Percentiles rank a stretch among this genome's conserved stretches.
These are phyloP conservation scores for Cyberlindnera japonica DNA, from an alignment of 805 yeast species.

Conservation along the genomic window DNA sequence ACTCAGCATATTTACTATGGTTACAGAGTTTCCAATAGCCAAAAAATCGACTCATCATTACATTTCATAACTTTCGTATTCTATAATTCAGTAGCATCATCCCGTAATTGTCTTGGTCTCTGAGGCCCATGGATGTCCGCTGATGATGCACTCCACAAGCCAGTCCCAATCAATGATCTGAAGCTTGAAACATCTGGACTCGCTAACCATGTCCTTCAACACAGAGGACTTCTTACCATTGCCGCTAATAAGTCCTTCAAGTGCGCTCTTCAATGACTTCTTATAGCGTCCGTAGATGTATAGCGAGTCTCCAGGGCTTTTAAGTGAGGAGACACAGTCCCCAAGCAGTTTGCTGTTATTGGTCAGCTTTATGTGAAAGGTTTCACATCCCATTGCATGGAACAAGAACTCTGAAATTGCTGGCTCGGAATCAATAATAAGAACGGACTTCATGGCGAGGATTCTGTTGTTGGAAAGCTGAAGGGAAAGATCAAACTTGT, in stretches of 20 bases:
- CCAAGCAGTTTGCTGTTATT: conserved; percentile 6
- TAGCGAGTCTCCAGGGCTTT: background rate
- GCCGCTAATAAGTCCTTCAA: conserved; percentile 6
- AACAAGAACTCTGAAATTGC: conserved; percentile 39
- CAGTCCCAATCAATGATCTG: conserved; percentile 57
- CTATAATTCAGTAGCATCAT: background rate
- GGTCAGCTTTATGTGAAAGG: conserved; percentile 8
- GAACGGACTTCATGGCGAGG: conserved; percentile 18
- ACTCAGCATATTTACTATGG: no score
- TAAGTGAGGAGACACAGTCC: conserved; percentile 8
- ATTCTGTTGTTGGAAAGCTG: conserved; percentile 42
- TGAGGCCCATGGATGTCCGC: conserved; percentile 27
- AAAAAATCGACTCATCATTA: no score
- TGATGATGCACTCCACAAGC: conserved; percentile 60
- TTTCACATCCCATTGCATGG: conserved; percentile 42
- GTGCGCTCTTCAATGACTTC: conserved; percentile 1
- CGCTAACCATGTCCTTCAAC: background rate
- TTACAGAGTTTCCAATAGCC: no score
- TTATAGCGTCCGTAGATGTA: conserved; percentile 11
- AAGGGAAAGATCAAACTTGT: conserved; percentile 29
- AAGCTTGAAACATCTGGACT: background rate
- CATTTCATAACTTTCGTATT: no score
- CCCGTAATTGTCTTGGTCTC: background rate
- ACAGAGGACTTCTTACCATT: conserved; percentile 5
- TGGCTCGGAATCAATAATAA: conserved; percentile 24